Evolutionary conservation across 2,329 filamentous ascomycete genomes (phyloP).

Genomic region (Colletotrichum sp.): DNA sequence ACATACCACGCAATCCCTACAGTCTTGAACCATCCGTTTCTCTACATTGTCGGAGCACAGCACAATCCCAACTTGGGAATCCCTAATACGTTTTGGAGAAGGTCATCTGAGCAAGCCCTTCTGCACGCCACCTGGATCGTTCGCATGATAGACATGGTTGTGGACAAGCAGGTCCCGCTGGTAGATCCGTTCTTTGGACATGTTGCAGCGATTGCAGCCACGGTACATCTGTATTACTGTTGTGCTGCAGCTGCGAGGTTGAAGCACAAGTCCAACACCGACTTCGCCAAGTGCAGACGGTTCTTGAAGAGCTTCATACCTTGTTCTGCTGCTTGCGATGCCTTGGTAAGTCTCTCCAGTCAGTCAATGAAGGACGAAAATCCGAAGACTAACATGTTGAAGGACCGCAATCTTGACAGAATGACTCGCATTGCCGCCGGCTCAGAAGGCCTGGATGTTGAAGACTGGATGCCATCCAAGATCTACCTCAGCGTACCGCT

Average conservation of each 20-base stretch:
- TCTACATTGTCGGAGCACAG: slow-evolving; percentile 56
- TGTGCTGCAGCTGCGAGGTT: slow-evolving; percentile 51
- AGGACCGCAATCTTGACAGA: slow-evolving; percentile 52
- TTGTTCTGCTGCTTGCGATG: slow-evolving; percentile 49
- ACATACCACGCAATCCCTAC: slow-evolving; percentile 56
- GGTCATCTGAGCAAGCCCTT: slow-evolving; percentile 54
- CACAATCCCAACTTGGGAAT: slow-evolving; percentile 56
- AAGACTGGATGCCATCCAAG: slow-evolving; percentile 57
- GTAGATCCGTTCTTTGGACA: slow-evolving; percentile 58
- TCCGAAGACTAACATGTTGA: not conserved
- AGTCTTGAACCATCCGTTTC: slow-evolving; percentile 56
- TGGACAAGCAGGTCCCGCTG: slow-evolving; percentile 51
- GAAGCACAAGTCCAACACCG: slow-evolving; percentile 55
- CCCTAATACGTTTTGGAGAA: slow-evolving; percentile 58
- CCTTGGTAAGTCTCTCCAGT: slow-evolving; percentile 39
- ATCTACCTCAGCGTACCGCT: slow-evolving; percentile 56
- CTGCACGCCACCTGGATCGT: slow-evolving; percentile 59
- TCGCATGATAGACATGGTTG: slow-evolving; percentile 57
- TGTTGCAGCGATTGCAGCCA: slow-evolving; percentile 54
- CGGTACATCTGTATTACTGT: slow-evolving; percentile 58
- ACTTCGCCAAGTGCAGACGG: slow-evolving; percentile 53
- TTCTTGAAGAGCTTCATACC: slow-evolving; percentile 53
- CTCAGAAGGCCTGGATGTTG: slow-evolving; percentile 49
- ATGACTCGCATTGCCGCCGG: slow-evolving; percentile 55
- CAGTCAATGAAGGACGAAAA: not conserved